Base-by-base conservation (phyloP, 2,329 filamentous ascomycete genomes). In the Cladosporium phlei region DNA sequence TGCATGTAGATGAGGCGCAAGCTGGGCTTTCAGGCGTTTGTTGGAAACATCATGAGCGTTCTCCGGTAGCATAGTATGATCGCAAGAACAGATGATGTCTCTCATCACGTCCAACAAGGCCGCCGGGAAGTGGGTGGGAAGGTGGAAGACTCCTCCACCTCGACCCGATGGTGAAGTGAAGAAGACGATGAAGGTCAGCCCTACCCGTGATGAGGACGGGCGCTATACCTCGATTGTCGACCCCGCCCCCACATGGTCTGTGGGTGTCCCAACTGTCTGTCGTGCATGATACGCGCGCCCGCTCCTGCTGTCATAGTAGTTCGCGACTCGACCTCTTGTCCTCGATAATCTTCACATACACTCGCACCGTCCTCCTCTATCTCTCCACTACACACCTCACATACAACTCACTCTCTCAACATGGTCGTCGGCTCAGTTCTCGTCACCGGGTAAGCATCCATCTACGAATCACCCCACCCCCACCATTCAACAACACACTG, bases 351-450 rank as follows among this genome's bases (percentile, higher is more conserved):
- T n/a, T 29, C 11, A 4, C 14, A 12, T 42, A 42, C 14, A 42
- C 35, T 24, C 21, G 20, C 21, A n/a, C 12, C 38, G 10, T 6
- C 25, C 27, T 38, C 12, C 16, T 14, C 35, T 24, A 19, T 5
- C 12, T 30, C 38, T 40, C 33, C 6, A 17, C 30, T 33, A 19
- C 9, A 16, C n/a, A 19, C 10, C n/a, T n/a, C 38, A 21, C 30
- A 27, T 45, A 29, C 17, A 27, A 16, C 8, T 6, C 6, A 16
- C 8, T 6, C 6, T 33, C 5, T 22, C 48, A 51, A 21, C n/a
- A 56, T 56, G 54, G 51, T 51, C 19, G 50, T 55, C 25, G 54
- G 54, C 34, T 52, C 54, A 10, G 54, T 56, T 16, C 49, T 55
- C 22, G 53, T 55, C 37, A 55, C 53, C 34, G 50, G 52, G 52